Conservation (phyloP, 1,284 basidiomycete genomes). For the Paramarasmius palmivorus region DNA sequence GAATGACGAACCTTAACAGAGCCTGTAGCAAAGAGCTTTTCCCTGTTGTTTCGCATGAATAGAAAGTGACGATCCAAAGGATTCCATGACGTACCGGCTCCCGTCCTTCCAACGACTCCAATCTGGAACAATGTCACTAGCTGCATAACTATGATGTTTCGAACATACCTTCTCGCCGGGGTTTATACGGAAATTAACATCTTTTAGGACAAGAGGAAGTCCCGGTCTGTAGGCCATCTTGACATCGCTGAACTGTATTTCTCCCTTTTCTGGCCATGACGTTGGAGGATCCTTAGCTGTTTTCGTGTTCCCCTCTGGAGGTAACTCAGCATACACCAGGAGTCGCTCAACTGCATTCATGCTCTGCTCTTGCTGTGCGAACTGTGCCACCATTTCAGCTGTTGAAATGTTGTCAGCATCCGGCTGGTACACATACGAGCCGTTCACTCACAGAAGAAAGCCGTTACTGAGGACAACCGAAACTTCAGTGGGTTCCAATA, state of each 20-base stretch:
- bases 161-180: constrained; percentile 70
- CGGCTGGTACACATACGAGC: neutral
- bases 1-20: constrained; percentile 56
- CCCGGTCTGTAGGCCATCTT: constrained; percentile 69
- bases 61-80: constrained; percentile 11
- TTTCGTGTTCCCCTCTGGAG: constrained; percentile 43
- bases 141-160: neutral
- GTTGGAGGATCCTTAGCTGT: constrained; percentile 52
- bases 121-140: constrained; percentile 36
- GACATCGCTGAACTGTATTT: constrained; percentile 63
- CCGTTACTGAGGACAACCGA: constrained; percentile 42
- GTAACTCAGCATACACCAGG: constrained; percentile 56
- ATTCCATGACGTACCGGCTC: constrained; percentile 46
- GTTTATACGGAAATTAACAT: constrained; percentile 60
- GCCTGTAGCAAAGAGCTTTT: constrained; percentile 78
- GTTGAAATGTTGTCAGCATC: constrained; percentile 10
- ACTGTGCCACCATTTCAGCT: constrained; percentile 59
- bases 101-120: constrained; percentile 76
- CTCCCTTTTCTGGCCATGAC: constrained; percentile 68
- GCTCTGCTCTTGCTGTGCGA: constrained; percentile 65
- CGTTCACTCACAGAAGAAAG: constrained; percentile 49
- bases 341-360: constrained; percentile 76
- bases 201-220: constrained; percentile 72
- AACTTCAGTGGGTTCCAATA: neutral
- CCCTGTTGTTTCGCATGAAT: constrained; percentile 33